Conservation (phyloP, 805 yeast species). For the Nakazawaea wickerhamii region DNA sequence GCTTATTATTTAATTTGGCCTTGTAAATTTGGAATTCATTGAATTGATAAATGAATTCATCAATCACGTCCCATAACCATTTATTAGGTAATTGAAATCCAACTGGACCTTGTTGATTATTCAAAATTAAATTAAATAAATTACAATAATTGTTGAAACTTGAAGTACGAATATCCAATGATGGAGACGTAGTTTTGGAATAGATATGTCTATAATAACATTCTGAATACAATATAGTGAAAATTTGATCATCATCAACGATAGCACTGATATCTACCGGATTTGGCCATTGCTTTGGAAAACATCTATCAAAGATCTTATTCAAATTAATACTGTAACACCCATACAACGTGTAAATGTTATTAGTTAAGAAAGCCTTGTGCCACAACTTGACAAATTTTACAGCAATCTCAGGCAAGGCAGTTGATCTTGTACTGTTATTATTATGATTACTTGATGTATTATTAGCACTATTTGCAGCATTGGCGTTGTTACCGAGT, state of each 20-base stretch:
- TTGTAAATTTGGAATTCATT: conserved; percentile 38
- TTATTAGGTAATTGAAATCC: conserved; percentile 40
- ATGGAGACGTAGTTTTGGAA: conserved; percentile 34
- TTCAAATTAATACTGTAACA: conserved; percentile 41
- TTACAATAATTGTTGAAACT: conserved; percentile 46
- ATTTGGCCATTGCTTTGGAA: conserved; percentile 39
- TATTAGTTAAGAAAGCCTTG: conserved; percentile 36
- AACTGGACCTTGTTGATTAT: conserved; percentile 36
- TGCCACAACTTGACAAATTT: conserved; percentile 38
- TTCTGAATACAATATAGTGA: conserved; percentile 41
- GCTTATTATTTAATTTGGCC: conserved; percentile 28
- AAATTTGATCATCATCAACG: conserved; percentile 39
- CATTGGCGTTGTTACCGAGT: not conserved
- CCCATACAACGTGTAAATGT: conserved; percentile 35
- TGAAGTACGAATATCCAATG: conserved; percentile 38
- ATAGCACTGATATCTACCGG: conserved; percentile 39
- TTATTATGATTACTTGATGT: not conserved
- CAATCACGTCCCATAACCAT: conserved; percentile 50
- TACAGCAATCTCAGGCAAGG: conserved; percentile 37
- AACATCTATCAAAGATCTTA: conserved; percentile 39
- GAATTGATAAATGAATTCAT: conserved; percentile 48
- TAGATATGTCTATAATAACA: conserved; percentile 46
- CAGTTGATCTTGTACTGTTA: not conserved
- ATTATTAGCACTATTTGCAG: not conserved
- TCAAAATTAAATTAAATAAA: conserved; percentile 39